Evolutionary conservation across 768 basidiomycete genomes (phyloP).

Genomic region (Boletus vermiculosoides): DNA sequence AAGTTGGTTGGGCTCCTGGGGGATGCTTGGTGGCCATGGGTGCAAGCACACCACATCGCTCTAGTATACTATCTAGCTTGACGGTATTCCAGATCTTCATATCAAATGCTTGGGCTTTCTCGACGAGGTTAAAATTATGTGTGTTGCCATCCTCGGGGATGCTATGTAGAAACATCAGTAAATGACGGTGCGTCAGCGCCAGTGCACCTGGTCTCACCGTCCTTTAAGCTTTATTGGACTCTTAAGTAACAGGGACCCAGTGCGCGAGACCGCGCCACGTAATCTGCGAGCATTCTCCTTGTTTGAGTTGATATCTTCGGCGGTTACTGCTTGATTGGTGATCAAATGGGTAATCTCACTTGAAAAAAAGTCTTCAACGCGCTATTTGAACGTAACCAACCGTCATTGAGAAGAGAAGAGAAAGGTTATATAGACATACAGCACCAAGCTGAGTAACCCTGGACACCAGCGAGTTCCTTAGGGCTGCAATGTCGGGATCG

Average conservation of each 20-base stretch:
- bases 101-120: conserved; percentile 64
- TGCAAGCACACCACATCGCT: conserved; percentile 54
- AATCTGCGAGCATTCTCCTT: conserved; percentile 64
- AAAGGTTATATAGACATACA: conserved; percentile 49
- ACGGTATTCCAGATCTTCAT: conserved; percentile 86
- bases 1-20: conserved; percentile 30
- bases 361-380: conserved; percentile 86
- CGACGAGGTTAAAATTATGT: conserved; percentile 49
- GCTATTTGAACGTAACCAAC: conserved; percentile 43
- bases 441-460: conserved; percentile 70
- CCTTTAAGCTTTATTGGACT: conserved; percentile 66
- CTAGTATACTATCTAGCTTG: conserved; percentile 71
- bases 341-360: conserved; percentile 85
- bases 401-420: not conserved
- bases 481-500: conserved; percentile 35
- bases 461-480: conserved; percentile 45
- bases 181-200: not conserved
- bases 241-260: conserved; percentile 37
- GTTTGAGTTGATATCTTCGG: conserved; percentile 41
- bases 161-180: conserved; percentile 16
- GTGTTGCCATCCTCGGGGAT: conserved; percentile 31
- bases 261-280: conserved; percentile 25
- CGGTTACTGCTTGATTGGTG: conserved; percentile 51
- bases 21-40: conserved; percentile 28
- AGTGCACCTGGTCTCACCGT: conserved; percentile 42